A percentile compares a stretch with the other conserved stretches of the same genome.
phyloP scores from a whole-genome alignment of 2,329 filamentous ascomycete species.

The Paecilomyces sp. region DNA sequence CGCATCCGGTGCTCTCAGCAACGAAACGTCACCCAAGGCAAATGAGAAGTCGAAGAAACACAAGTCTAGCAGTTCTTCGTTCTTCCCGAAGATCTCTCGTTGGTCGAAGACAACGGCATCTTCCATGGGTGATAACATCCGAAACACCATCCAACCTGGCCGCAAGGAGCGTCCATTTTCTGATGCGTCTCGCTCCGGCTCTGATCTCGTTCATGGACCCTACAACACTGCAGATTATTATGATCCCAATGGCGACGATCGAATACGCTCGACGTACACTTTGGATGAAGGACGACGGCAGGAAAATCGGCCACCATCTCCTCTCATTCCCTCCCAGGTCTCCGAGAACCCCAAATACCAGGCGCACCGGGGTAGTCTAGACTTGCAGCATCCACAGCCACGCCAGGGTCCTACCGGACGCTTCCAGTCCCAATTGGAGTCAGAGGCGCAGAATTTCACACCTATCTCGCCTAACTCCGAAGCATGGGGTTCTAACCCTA shows the following conservation, averaged over 20 bases:
- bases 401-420: constrained; percentile 55
- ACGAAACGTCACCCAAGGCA: constrained; percentile 66
- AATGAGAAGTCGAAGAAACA: constrained; percentile 77
- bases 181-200: constrained; percentile 67
- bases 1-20: constrained; percentile 50
- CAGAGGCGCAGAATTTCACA: constrained; percentile 50
- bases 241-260: constrained; percentile 40
- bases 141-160: constrained; percentile 51
- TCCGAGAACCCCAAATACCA: constrained; percentile 57
- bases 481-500: constrained; percentile 39
- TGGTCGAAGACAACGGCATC: constrained; percentile 97
- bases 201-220: constrained; percentile 62
- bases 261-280: constrained; percentile 36
- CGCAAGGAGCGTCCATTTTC: constrained; percentile 56
- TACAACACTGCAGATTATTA: constrained; percentile 39
- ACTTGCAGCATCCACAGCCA: constrained; percentile 59
- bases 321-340: constrained; percentile 53
- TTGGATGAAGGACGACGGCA: constrained; percentile 30
- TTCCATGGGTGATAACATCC: constrained; percentile 71
- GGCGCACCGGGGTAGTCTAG: constrained; percentile 56
- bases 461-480: constrained; percentile 37
- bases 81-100: constrained; percentile 87
- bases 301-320: constrained; percentile 50
- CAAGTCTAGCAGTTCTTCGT: constrained; percentile 74
- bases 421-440: constrained; percentile 56